Base-by-base conservation (phyloP, 2,329 filamentous ascomycete species). In the Penicillium expansum region DNA sequence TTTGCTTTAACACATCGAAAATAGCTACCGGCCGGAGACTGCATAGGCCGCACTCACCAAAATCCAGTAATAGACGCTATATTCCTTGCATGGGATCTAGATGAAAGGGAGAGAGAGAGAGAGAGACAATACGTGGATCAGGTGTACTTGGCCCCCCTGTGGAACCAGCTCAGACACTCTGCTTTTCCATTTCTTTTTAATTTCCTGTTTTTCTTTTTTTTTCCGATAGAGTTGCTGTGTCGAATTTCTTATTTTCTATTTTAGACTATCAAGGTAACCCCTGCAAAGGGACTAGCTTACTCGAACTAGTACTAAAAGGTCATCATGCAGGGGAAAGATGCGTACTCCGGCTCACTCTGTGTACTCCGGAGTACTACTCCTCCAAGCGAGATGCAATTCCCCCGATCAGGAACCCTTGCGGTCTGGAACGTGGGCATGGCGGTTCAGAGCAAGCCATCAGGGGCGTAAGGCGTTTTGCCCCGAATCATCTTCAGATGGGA, bases 11-110 rank as follows among this genome's bases (percentile, higher is more conserved):
- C n/a, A 29, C 35, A 37, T 53, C 59, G 37, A 61, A 60, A 58
- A 56, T 58, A 56, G 52, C 53, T 58, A 63, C 53, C 61, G 58
- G 52, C 60, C 61, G 55, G 43, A 58, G 37, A 41, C 52, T 54
- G 63, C 64, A 67, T 66, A 54, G 58, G 39, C 62, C 62, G 62
- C 61, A 56, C 59, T 61, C 56, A 38, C 38, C 5, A 35, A 22
- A 22, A 24, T 7, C 43, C 29, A 47, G 37, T 38, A 55, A 56
- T 60, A 61, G 22, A 33, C 24, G 41, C 41, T 59, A 61, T 61
- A 58, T 66, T 66, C 64, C 64, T 67, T 67, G 64, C 64, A 66
- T 67, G 33, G 42, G 57, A 63, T 65, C 56, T 61, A 61, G 62
- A 66, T 62, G 58, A 53, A 51, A 49, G 61, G 60, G 59, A 58